These are phyloP conservation scores for Aspergillus persii DNA, from an alignment of 2,329 filamentous ascomycete genomes.

Conservation along the genomic window DNA sequence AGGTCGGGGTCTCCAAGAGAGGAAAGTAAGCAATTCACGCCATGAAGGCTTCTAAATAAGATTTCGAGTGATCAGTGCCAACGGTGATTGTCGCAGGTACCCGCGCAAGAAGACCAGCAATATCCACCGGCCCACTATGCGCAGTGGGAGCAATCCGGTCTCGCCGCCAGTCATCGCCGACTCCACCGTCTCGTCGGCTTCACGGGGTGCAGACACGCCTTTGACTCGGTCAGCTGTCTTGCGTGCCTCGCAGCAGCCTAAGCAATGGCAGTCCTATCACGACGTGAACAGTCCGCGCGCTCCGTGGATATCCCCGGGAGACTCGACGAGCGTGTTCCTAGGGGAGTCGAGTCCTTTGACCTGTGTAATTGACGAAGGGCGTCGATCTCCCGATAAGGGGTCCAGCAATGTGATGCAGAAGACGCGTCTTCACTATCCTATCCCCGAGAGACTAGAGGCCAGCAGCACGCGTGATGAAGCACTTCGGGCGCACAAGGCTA, in stretches of 20 bases:
- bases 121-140: neutral
- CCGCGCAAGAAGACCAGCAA: slow-evolving; percentile 21
- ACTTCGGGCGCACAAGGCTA: slow-evolving; percentile 25
- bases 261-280: neutral
- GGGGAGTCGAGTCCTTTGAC: slow-evolving; percentile 51
- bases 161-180: neutral
- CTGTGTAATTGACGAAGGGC: slow-evolving; percentile 47
- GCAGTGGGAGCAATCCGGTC: neutral
- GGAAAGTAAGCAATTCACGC: slow-evolving; percentile 38
- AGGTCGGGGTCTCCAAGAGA: slow-evolving; percentile 43
- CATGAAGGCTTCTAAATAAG: neutral
- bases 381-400: slow-evolving; percentile 26
- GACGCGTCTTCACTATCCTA: slow-evolving; percentile 38
- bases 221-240: neutral
- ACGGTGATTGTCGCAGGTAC: slow-evolving; percentile 9
- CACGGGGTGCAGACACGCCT: neutral
- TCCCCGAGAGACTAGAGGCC: slow-evolving; percentile 22
- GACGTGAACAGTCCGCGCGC: neutral
- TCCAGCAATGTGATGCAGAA: slow-evolving; percentile 34
- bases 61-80: neutral
- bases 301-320: neutral
- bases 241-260: neutral
- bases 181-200: neutral
- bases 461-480: slow-evolving; percentile 18
- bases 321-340: slow-evolving; percentile 33